Conservation (phyloP, 2,329 filamentous ascomycete genomes). For the Penicillium sp. region DNA sequence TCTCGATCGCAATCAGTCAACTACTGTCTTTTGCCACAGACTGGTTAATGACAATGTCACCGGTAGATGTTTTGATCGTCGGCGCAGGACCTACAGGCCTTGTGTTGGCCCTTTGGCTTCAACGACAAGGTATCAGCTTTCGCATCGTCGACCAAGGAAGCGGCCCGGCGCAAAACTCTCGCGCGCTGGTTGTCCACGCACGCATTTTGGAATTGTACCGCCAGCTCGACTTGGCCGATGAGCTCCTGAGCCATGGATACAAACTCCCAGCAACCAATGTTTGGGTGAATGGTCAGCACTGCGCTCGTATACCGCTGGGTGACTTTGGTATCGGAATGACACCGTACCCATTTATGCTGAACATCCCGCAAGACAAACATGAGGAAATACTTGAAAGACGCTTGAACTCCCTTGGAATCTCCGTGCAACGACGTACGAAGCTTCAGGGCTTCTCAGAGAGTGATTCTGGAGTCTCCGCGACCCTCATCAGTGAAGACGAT, state of each 20-base stretch:
- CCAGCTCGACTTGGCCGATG: conserved; percentile 48
- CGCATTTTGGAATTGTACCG: conserved; percentile 57
- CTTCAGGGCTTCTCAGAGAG: conserved; percentile 31
- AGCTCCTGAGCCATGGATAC: conserved; percentile 43
- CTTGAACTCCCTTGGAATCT: conserved; percentile 30
- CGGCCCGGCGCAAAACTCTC: conserved; percentile 41
- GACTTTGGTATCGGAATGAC: conserved; percentile 32
- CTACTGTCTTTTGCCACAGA: neutral
- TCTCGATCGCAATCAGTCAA: neutral
- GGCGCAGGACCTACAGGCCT: conserved; percentile 38
- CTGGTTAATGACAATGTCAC: neutral
- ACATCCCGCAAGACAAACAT: conserved; percentile 34
- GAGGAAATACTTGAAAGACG: conserved; percentile 34
- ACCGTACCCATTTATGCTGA: conserved; percentile 36
- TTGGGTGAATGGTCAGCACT: conserved; percentile 33
- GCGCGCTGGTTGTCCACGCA: conserved; percentile 52
- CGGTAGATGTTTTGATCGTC: conserved; percentile 32
- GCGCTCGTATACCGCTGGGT: conserved; percentile 26
- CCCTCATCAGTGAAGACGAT: conserved; percentile 18
- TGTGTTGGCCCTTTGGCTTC: conserved; percentile 36
- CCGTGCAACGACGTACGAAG: conserved; percentile 33
- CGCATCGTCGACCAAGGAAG: conserved; percentile 53
- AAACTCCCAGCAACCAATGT: conserved; percentile 44
- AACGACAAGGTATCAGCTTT: conserved; percentile 29
- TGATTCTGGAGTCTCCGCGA: conserved; percentile 27